Evolutionary conservation across 1,139 yeast genomes (phyloP).

Genomic region (Debaryomyces robertsiae): DNA sequence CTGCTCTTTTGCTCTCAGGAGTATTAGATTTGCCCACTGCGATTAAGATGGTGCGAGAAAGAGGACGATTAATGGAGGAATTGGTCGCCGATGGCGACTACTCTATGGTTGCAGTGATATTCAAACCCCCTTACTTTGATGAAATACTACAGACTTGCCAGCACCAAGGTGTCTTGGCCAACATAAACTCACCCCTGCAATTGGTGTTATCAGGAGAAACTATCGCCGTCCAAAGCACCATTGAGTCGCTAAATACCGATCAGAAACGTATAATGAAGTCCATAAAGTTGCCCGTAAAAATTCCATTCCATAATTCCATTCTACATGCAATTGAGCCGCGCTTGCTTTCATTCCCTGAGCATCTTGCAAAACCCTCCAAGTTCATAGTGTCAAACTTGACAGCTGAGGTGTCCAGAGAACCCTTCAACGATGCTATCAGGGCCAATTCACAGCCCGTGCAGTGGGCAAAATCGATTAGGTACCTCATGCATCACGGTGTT

Average conservation of each 20-base stretch:
- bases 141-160: conserved; percentile 23
- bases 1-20: conserved; percentile 49
- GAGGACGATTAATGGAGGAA: conserved; percentile 56
- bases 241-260: conserved; percentile 22
- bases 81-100: conserved; percentile 22
- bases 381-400: conserved; percentile 41
- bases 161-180: conserved; percentile 35
- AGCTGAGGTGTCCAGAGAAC: conserved; percentile 25
- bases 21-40: conserved; percentile 45
- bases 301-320: conserved; percentile 55
- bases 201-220: conserved; percentile 47
- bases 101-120: conserved; percentile 44
- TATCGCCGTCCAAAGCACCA: conserved; percentile 21
- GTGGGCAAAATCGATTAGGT: conserved; percentile 40
- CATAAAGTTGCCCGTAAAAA: conserved; percentile 45
- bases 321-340: conserved; percentile 40
- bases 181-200: conserved; percentile 46
- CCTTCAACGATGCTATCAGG: conserved; percentile 31
- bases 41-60: conserved; percentile 47
- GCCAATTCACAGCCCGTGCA: conserved; percentile 48
- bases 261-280: conserved; percentile 25
- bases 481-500: conserved; percentile 21
- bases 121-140: conserved; percentile 23
- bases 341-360: conserved; percentile 22
- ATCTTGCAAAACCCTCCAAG: conserved; percentile 18